Evolutionary conservation across 2,329 filamentous ascomycete species (phyloP), one percentile per base, ranked within the genome.

Genomic region (Scytalidium lignicola): DNA sequence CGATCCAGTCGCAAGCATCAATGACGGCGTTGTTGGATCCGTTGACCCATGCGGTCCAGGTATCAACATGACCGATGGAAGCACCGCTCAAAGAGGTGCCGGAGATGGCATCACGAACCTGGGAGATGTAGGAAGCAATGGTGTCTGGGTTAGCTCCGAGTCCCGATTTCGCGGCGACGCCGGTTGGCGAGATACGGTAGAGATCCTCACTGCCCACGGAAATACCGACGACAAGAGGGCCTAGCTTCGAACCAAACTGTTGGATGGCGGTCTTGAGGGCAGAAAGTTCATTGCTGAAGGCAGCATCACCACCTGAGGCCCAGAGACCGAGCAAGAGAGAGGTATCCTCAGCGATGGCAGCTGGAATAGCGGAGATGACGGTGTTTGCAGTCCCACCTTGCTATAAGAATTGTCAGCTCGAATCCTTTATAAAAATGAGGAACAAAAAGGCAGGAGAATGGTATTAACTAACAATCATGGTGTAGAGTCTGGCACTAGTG

Each of bases 201-300:
- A 93, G 77, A 66, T 96, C 90, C 75, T 96, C 90, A 57, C 79
- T 87, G 54, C 90, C 90, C 47, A 95, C 82, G 0, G 88, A 91
- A 69, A 95, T 92, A 66, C 88, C 90, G 49, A 82, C 85, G 41
- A 95, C 82, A 17, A 86, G 72, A 49, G 75, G 72, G 37, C 77
- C 76, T 60, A 95, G 82, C 43, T 75, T 70, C 9, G 71, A 68
- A 50, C 88, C 88, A 65, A 90, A 90, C 62, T 82, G 74, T 44
- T 68, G 57, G 56, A 91, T 85, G 57, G 89, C 87, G 41, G 74
- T 70, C 65, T 79, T 79, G 44, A 96, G 75, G 13, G 90, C 89
- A 2, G 74, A 65, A 43, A 95, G 70, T 71, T 96, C 90, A 64
- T 89, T 87, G 65, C 76, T 70, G 66, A 95, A 83, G 19, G 65